phyloP scores from a whole-genome alignment of 2,329 filamentous ascomycete species.

The Tolypocladium endophyticum region DNA sequence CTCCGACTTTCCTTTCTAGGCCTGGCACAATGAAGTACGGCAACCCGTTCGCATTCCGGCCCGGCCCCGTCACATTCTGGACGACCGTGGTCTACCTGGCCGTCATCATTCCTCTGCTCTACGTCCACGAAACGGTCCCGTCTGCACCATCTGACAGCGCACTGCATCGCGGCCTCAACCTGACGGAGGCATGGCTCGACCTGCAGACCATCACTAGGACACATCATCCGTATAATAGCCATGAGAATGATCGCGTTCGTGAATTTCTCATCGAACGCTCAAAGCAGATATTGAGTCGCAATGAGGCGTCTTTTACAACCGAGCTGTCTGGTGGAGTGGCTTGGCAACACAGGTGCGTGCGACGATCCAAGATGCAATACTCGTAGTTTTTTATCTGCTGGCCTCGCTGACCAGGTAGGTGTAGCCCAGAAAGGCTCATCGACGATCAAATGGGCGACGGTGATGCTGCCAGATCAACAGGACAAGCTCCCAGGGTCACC shows the following conservation, averaged over 20 bases:
- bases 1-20: not conserved
- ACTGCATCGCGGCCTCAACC: slow-evolving; percentile 54
- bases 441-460: not conserved
- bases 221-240: slow-evolving; percentile 86
- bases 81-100: slow-evolving; percentile 67
- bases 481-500: slow-evolving; percentile 31
- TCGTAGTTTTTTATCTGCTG: not conserved
- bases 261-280: slow-evolving; percentile 65
- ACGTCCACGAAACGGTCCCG: slow-evolving; percentile 69
- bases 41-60: slow-evolving; percentile 66
- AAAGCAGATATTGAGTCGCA: slow-evolving; percentile 55
- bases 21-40: slow-evolving; percentile 15
- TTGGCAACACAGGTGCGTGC: slow-evolving; percentile 14
- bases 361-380: not conserved
- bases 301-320: slow-evolving; percentile 37
- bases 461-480: not conserved
- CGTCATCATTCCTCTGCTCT: slow-evolving; percentile 60
- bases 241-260: slow-evolving; percentile 69
- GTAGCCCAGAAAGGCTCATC: not conserved
- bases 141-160: slow-evolving; percentile 41
- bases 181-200: slow-evolving; percentile 81
- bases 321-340: slow-evolving; percentile 24
- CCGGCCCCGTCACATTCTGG: slow-evolving; percentile 72
- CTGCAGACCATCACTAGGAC: slow-evolving; percentile 61
- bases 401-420: not conserved